Conservation (phyloP, 1,284 basidiomycete species). For the Puccinia hordei region DNA sequence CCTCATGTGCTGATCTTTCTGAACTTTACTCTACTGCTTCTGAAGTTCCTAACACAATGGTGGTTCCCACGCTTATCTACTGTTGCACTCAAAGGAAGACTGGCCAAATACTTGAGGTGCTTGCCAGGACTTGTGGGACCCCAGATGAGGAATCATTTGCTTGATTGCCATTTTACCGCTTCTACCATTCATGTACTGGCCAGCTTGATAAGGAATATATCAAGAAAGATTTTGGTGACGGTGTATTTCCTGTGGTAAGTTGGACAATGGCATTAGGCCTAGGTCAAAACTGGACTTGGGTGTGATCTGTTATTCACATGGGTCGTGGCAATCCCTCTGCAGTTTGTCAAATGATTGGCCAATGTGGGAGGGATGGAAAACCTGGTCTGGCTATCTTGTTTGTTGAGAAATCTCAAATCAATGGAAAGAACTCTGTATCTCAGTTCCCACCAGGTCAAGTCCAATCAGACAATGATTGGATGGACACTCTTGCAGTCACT, state of each 20-base stretch:
- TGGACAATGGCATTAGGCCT: conserved; percentile 10
- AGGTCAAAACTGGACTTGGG: conserved; percentile 15
- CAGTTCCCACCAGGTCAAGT: not conserved
- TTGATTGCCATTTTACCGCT: not conserved
- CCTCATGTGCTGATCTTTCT: too few relatives aligned
- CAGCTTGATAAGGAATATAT: not conserved
- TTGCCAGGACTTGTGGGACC: not conserved
- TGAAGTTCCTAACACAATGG: not conserved
- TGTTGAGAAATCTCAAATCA: not conserved
- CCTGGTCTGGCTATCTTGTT: conserved; percentile 2
- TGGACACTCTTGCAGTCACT: not conserved
- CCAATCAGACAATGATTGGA: conserved; percentile 1
- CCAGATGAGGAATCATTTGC: not conserved
- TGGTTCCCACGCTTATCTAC: not conserved
- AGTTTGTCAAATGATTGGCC: conserved; percentile 10
- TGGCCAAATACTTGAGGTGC: not conserved
- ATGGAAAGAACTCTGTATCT: not conserved
- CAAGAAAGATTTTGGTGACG: not conserved
- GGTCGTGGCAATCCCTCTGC: not conserved
- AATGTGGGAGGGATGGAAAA: not conserved
- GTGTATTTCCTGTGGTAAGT: not conserved
- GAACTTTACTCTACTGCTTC: too few relatives aligned
- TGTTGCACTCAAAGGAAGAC: not conserved
- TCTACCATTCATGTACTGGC: not conserved
- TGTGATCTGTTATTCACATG: not conserved